Base-by-base conservation (phyloP, 257 asterid species). In the Solanum sitiens region DNA sequence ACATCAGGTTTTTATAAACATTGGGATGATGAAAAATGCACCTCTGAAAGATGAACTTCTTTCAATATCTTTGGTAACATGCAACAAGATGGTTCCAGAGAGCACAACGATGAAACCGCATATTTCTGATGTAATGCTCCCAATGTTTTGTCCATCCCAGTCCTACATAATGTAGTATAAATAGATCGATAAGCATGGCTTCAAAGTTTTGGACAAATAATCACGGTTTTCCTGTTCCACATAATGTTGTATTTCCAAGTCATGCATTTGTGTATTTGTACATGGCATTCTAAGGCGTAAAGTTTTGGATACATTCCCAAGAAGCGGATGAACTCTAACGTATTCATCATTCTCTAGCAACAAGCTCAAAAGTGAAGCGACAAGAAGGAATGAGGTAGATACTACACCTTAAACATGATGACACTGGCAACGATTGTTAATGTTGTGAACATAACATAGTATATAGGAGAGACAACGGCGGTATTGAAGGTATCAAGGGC, bases 401-500 rank as follows among this genome's bases (percentile, higher is more conserved):
- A 33, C 42, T 11, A 30, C 92, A 96, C 98, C 98, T 94, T 96
- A 88, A 94, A 95, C 99, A 96, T 96, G 53, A 95, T 94, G 33
- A 95, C 89, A 71, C 98, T 95, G 86, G 99, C 99, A 87, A 96
- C 91, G 44, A 96, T 95, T 39, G 99, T 95, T 39, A 96, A 96
- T 35, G 97, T 90, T 32, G 97, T 96, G 89, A 96, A 96, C 94
- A 95, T 87, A 90, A 93, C 99, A 86, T 96, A 95, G 92, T 96
- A 96, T 92, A 96, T 94, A 21, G 99, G 98, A 74, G 99, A 96
- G 87, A 96, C 99, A 90, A 96, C 83, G 13, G 98, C 98, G 79
- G 99, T 96, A 92, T 96, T 96, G 98, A 96, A 96, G 70, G 98
- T 96, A 91, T 95, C 99, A 73, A 96, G 98, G 80, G 99, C 98